Evolutionary conservation across 148 eudicot species (phyloP).

Genomic region (Rhododendron henanense): DNA sequence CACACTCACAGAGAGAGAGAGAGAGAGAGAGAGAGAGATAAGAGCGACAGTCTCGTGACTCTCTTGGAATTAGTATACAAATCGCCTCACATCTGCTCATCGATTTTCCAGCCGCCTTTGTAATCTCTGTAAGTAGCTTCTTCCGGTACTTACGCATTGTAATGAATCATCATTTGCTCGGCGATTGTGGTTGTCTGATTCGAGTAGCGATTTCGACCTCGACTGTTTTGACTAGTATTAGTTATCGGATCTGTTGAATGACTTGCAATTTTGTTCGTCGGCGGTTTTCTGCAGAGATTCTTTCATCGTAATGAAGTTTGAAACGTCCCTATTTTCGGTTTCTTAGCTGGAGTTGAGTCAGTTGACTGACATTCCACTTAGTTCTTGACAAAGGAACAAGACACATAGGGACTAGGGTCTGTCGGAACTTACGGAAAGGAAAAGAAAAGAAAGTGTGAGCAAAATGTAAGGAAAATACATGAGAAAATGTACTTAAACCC

Average conservation of each 20-base stretch:
- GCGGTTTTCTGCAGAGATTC: not conserved
- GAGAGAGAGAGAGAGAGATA: not conserved
- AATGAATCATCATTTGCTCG: not conserved
- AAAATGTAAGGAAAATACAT: not conserved
- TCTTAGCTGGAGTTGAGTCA: not conserved
- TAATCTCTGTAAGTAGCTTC: not conserved
- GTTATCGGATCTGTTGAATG: slow-evolving; percentile 10
- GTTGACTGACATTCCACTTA: not conserved
- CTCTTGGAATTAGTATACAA: not conserved
- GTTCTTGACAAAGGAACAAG: not conserved
- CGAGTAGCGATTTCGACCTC: not conserved
- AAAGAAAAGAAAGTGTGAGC: not conserved
- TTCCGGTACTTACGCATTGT: not conserved
- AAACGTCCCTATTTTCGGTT: not conserved
- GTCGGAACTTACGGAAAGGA: not conserved
- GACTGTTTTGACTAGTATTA: not conserved
- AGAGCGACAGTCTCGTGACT: not conserved
- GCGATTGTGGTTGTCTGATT: not conserved
- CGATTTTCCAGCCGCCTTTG: not conserved
- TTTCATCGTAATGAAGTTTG: not conserved
- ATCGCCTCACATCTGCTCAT: not conserved
- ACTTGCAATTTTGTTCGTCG: not conserved
- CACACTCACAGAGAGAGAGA: not conserved
- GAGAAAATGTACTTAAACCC: not conserved
- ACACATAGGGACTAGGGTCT: not conserved